Base-by-base conservation (phyloP, 306 rosid genomes). In the Acacia crassicarpa region DNA sequence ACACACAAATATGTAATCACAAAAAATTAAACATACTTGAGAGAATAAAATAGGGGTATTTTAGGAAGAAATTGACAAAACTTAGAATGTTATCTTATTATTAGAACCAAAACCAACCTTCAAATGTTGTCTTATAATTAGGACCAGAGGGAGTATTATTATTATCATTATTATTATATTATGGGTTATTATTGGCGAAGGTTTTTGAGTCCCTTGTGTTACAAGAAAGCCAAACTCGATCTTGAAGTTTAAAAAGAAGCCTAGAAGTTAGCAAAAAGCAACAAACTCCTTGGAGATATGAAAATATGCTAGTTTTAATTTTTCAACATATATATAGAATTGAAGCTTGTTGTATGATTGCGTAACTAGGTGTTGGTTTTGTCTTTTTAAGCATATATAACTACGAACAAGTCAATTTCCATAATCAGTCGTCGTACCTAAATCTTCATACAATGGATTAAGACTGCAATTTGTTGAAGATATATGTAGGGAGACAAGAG, bases 261-360 rank as follows among this genome's bases (percentile, higher is more conserved):
- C 74, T 33, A 19, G 78, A 77, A 82, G 78, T 77, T 33, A 40
- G 74, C 81, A 58, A 58, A 58, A 46, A 35, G 82, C 67, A 62
- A 59, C 78, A 77, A 62, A 44, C n/a, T 63, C 20, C 41, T 63
- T 63, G 69, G 41, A 63, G 41, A 63, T 63, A 27, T 27, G 69
- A 63, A 30, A 41, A 63, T 20, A 63, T 63, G 69, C 69, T 13
- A 63, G 41, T 30, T 63, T 30, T 30, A 30, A 30, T 30, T 56
- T 56, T 56, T 19, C 59, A 19, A 53, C 9, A 53, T 15, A 19
- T 19, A 53, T 19, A 53, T 19, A 53, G 9, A 53, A 19, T 4
- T 53, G 58, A 51, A 5, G 8, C 12, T 20, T 56, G 62, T n/a
- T 56, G 62, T n/a, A 56, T 70, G 51, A 69, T 69, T 69, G 51